A percentile compares a stretch with the other conserved stretches of the same genome.
Evolutionary conservation across 768 basidiomycete species (phyloP).

Genomic region (Leccinum fibrillosum): DNA sequence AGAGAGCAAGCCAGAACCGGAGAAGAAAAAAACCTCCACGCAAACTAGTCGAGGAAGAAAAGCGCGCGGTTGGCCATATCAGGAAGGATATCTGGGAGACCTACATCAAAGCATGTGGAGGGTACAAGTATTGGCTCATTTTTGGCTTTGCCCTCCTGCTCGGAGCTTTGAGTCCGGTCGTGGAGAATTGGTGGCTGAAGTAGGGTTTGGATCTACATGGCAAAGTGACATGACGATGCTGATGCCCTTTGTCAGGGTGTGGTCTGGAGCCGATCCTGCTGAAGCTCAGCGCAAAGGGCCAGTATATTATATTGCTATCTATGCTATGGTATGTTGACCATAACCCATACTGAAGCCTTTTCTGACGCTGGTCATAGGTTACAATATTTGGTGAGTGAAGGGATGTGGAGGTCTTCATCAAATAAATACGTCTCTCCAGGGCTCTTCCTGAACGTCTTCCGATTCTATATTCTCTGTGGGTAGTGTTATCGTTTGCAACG

Average conservation of each 20-base stretch:
- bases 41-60: slow-evolving; percentile 84
- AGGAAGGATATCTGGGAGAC: slow-evolving; percentile 61
- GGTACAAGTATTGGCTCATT: slow-evolving; percentile 50
- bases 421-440: slow-evolving; percentile 35
- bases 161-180: slow-evolving; percentile 61
- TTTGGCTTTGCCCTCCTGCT: slow-evolving; percentile 53
- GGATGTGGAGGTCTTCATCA: neutral
- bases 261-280: slow-evolving; percentile 51
- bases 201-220: slow-evolving; percentile 19
- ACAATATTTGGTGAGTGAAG: slow-evolving; percentile 32
- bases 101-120: slow-evolving; percentile 52
- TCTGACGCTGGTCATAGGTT: slow-evolving; percentile 32
- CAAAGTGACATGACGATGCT: slow-evolving; percentile 15
- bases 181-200: slow-evolving; percentile 73
- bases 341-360: neutral
- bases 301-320: slow-evolving; percentile 50
- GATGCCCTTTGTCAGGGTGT: slow-evolving; percentile 37
- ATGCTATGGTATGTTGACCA: slow-evolving; percentile 51
- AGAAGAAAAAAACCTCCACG: slow-evolving; percentile 65
- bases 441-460: slow-evolving; percentile 52
- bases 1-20: slow-evolving; percentile 33
- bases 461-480: slow-evolving; percentile 73
- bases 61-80: slow-evolving; percentile 72
- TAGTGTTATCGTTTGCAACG: slow-evolving; percentile 4
- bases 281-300: slow-evolving; percentile 42